Evolutionary conservation across 352 stramenopile species (phyloP), one percentile per base, ranked within the genome.

Genomic region (Pythium dissotocum): DNA sequence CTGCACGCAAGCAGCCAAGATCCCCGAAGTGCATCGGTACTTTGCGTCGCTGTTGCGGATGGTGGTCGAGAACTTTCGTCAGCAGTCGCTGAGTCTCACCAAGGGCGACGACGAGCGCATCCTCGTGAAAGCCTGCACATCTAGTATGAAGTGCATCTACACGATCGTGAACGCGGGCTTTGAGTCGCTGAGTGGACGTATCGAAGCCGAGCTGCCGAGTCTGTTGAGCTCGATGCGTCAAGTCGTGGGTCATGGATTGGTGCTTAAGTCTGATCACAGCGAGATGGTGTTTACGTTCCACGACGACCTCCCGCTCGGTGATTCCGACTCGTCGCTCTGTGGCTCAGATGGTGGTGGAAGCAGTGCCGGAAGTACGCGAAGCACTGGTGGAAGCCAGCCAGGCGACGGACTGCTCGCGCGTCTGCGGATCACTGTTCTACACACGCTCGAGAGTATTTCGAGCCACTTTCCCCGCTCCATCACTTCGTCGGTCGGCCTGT

Each of bases 71-170:
- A 96, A 96, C 63, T 91, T 94, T 57, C 80, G 86, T 5, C 85
- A 94, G 63, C 88, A 96, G 63, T 76, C 80, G 28, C 77, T 80
- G 7, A 90, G 83, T 46, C 57, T 94, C 4, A 85, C 75, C 4
- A 81, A 80, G 49, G 82, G 80, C 4, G 71, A 90, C 21, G 85
- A 87, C 33, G 84, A 96, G 26, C 80, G 88, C 33, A 90, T 94
- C 32, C 74, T 94, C 5, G 81, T 94, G 30, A 93, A 93, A 61
- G 87, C 86, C 14, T 94, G 86, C 67, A 93, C 85, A 1, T 91
- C 82, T 61, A 96, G 88, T 60, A 88, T 96, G 77, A 93, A 94
- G 72, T 96, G 88, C 71, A 78, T 94, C 24, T 91, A 86, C 66
- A 90, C 85, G 70, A 93, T 96, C 61, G 78, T 94, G 53, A 86